phyloP scores from a whole-genome alignment of 225 moss, liverwort and hornwort genomes.

The Anthoceros angustus region DNA sequence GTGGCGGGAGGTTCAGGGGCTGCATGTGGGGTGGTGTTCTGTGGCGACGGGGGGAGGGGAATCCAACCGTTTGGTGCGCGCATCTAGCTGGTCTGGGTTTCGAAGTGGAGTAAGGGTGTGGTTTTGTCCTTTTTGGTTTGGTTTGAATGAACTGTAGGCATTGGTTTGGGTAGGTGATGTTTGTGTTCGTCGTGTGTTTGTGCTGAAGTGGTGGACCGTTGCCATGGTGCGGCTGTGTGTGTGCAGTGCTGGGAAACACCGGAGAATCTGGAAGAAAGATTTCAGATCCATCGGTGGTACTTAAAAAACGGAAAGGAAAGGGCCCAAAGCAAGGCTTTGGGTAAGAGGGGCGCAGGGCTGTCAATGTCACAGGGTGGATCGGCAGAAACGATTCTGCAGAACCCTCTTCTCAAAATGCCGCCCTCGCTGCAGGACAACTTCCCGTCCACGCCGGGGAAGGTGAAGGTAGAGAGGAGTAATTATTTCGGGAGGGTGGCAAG shows the following conservation, averaged over 20 bases:
- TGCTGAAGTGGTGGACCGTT: too few species aligned
- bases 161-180: too few species aligned
- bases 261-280: conserved; percentile 1
- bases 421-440: conserved; percentile 3
- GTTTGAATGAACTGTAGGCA: too few species aligned
- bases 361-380: conserved; percentile 2
- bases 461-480: conserved; percentile 1
- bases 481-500: background rate
- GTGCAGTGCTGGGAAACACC: background rate
- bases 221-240: background rate
- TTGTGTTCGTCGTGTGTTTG: too few species aligned
- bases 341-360: background rate
- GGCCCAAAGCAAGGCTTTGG: conserved; percentile 3
- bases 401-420: background rate
- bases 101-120: too few species aligned
- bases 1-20: too few species aligned
- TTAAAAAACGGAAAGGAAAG: conserved; percentile 3
- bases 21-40: too few species aligned
- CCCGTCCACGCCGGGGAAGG: background rate
- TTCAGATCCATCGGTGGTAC: conserved; percentile 1
- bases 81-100: too few species aligned
- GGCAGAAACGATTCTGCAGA: background rate
- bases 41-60: too few species aligned
- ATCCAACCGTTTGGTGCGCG: too few species aligned
- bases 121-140: too few species aligned